phyloP scores from a whole-genome alignment of 164 flowering plant genomes.

The Vitis amurensis region DNA sequence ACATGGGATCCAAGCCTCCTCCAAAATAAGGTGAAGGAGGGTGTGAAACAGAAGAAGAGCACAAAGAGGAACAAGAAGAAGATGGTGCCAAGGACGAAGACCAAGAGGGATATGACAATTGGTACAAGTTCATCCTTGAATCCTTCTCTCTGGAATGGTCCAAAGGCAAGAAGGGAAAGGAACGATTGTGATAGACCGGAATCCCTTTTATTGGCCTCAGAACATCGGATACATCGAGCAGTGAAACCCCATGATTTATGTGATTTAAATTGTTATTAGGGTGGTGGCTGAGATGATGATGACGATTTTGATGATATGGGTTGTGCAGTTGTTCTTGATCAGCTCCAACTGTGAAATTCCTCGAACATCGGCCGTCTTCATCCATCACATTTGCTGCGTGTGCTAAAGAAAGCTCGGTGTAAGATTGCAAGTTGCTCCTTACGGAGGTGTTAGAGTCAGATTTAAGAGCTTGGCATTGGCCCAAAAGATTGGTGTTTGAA shows the following conservation, averaged over 20 bases:
- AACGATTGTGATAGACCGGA: constrained; percentile 58
- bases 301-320: not conserved
- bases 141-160: constrained; percentile 33
- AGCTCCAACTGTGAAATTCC: constrained; percentile 19
- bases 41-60: constrained; percentile 14
- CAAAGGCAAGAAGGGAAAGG: constrained; percentile 46
- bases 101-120: constrained; percentile 22
- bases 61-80: constrained; percentile 10
- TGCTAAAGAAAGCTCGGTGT: constrained; percentile 55
- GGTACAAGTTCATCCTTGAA: constrained; percentile 35
- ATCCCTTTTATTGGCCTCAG: constrained; percentile 61
- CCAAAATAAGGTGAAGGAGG: constrained; percentile 21
- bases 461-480: constrained; percentile 12
- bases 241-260: constrained; percentile 30
- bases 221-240: constrained; percentile 27
- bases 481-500: constrained; percentile 14
- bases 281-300: constrained; percentile 10
- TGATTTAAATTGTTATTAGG: constrained; percentile 14
- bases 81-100: constrained; percentile 3
- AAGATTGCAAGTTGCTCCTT: constrained; percentile 18
- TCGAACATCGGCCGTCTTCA: constrained; percentile 18
- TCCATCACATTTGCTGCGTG: constrained; percentile 22
- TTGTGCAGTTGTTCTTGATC: not conserved
- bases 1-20: constrained; percentile 31
- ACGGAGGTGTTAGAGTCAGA: constrained; percentile 18